Percentiles rank a stretch among this genome's conserved stretches.
These are phyloP conservation scores for Hemileccinum impolitum DNA, from an alignment of 768 basidiomycete species.

Conservation along the genomic window DNA sequence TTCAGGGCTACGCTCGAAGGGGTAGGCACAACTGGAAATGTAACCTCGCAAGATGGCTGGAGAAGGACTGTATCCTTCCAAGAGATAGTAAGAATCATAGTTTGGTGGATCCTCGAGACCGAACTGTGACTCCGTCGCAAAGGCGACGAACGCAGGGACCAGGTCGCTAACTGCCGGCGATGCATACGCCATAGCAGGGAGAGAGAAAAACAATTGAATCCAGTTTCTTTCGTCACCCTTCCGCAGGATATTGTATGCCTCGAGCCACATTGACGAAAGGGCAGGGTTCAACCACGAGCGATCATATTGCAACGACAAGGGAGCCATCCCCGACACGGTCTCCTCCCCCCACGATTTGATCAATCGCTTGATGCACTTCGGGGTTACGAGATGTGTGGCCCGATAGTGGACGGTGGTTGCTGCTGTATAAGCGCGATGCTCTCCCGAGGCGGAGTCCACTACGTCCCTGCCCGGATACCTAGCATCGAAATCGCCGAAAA, in stretches of 20 bases:
- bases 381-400: not conserved
- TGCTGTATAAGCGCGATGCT: slow-evolving; percentile 17
- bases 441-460: not conserved
- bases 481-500: slow-evolving; percentile 1
- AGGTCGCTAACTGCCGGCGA: slow-evolving; percentile 12
- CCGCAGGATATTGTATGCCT: slow-evolving; percentile 28
- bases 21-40: not conserved
- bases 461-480: slow-evolving; percentile 12
- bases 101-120: slow-evolving; percentile 9
- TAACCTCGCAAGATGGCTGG: not conserved
- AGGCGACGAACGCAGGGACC: slow-evolving; percentile 30
- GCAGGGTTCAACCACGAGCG: slow-evolving; percentile 25
- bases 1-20: slow-evolving; percentile 11
- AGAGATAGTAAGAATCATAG: slow-evolving; percentile 8
- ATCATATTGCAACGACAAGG: slow-evolving; percentile 22
- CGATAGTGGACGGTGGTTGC: slow-evolving; percentile 7
- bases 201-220: slow-evolving; percentile 28
- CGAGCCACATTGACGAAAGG: slow-evolving; percentile 25
- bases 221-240: slow-evolving; percentile 4
- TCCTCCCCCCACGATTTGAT: slow-evolving; percentile 6
- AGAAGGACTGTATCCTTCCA: slow-evolving; percentile 6
- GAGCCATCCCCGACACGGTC: not conserved
- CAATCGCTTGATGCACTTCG: slow-evolving; percentile 3
- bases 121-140: slow-evolving; percentile 18
- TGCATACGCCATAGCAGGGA: slow-evolving; percentile 31